phyloP scores from a whole-genome alignment of 768 basidiomycete genomes.

The Boletus rex-veris region DNA sequence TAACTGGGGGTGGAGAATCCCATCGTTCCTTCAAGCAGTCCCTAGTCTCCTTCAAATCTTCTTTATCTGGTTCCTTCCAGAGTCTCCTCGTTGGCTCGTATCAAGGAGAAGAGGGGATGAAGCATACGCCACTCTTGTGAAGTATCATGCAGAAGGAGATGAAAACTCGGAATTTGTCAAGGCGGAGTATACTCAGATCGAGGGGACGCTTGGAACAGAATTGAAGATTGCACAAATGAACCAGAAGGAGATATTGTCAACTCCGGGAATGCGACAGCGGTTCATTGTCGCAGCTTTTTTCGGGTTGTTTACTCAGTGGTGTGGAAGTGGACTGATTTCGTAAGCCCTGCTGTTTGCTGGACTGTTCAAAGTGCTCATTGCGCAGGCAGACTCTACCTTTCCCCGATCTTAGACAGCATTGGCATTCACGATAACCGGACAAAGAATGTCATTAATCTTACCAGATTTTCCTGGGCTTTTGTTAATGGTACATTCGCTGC shows the following conservation, averaged over 20 bases:
- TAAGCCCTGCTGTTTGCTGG: background rate
- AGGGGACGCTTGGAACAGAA: conserved; percentile 44
- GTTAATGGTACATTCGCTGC: background rate
- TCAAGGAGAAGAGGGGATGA: conserved; percentile 50
- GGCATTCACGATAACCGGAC: conserved; percentile 15
- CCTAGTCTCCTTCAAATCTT: conserved; percentile 47
- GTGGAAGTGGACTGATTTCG: conserved; percentile 2
- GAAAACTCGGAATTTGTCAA: conserved; percentile 47
- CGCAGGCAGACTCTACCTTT: background rate
- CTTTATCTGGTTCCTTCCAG: conserved; percentile 58
- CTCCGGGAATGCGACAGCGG: conserved; percentile 11
- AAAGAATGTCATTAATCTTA: conserved; percentile 8
- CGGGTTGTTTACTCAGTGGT: conserved; percentile 6
- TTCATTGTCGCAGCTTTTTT: conserved; percentile 3
- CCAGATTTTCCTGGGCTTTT: background rate
- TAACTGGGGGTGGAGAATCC: conserved; percentile 6
- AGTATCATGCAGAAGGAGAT: conserved; percentile 62
- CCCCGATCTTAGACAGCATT: conserved; percentile 8
- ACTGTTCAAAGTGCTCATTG: background rate
- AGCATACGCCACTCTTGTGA: conserved; percentile 45
- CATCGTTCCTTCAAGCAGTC: conserved; percentile 47
- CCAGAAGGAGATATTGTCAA: conserved; percentile 1
- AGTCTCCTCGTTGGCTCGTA: conserved; percentile 61
- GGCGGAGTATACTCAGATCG: conserved; percentile 55
- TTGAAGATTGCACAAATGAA: background rate